Base-by-base conservation (phyloP, 805 yeast species). In the Starmerella powellii region DNA sequence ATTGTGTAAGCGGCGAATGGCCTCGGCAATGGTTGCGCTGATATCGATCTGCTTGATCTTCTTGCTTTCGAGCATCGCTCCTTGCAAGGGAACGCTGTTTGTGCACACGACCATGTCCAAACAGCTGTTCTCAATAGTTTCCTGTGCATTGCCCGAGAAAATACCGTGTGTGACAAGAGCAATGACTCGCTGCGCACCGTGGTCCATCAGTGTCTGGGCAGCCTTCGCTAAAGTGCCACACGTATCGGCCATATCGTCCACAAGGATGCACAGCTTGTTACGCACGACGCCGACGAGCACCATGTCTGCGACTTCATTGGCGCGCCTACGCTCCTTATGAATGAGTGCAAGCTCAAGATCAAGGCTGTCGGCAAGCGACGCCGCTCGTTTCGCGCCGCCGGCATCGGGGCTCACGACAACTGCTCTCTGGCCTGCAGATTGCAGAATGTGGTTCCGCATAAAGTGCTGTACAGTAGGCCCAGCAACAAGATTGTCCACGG, bases 211-310 rank as follows among this genome's bases (percentile, higher is more conserved):
- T 5, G 87, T 76, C 48, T 88, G 94, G 10, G 95, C 88, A 1
- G 97, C 97, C 63, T 88, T 88, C 49, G 84, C 91, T 51, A 88
- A 67, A 2, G 98, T 88, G 31, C 98, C 97, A 64, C 97, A 88
- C 4, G 98, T 88, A 59, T 88, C 98, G 30, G 97, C 97, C 93
- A 88, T 91, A 60, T 88, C 98, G 62, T 88, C 98, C 27, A 88
- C 83, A 48, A 88, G 66, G 19, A 91, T 70, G 63, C 96, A 87
- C 4, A 78, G 73, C 61, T 83, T 85, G 46, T 77, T 76, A 3
- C 74, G 65, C 31, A 88, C 98, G 61, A 87, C 96, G 50, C 98
- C 98, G 34, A 88, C 97, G 27, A 88, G 70, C 20, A 88, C 95
- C 98, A 88, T 88, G 54, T 82, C 71, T 15, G 91, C 78, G 10